Evolutionary conservation across 331 rosid species (phyloP), one percentile per base, ranked within the genome.

Genomic region (Telfairia occidentalis): DNA sequence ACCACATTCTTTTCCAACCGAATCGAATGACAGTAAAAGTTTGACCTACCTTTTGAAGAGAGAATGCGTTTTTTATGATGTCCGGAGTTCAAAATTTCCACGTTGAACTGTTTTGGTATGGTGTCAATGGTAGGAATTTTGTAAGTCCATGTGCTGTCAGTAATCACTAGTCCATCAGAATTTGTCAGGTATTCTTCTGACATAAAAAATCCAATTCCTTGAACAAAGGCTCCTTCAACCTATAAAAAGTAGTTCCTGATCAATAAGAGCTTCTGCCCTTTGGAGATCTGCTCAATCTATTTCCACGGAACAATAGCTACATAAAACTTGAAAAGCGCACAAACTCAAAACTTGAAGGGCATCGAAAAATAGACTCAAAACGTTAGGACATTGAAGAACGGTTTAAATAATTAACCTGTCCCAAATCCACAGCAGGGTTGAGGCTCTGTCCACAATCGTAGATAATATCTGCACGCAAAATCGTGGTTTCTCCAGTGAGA

Each of bases 221-320:
- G 96, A 73, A 94, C 90, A 84, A 94, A 91, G 60, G 97, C 90
- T 86, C 97, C 98, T 80, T 94, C 98, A 77, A 94, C 90, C 98
- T 94, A 87, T 83, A 88, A 53, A 78, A 54, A 61, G 53, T 50
- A 66, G 70, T 55, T 52, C 43, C 74, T 1, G 34, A 40, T 26
- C 57, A 46, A 23, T 46, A 42, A 40, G 53, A 18, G 50, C 0
- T 65, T 38, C 26, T 65, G 4, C 50, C 16, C 19, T 38, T 24
- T 23, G 37, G 35, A 42, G 35, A 67, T 3, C 18, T 24, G 6
- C 5, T 23, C 34, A 67, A 38, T 66, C 48, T 66, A 67, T 42
- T 67, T 13, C 50, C 74, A 42, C 18, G 12, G 35, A 24, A 43
- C 3, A 26, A 24, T 10, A 42, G 74, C 54, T 70, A 42, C 24